Conservation (phyloP, 495 filamentous ascomycete genomes). For the Penicillium turbatum region DNA sequence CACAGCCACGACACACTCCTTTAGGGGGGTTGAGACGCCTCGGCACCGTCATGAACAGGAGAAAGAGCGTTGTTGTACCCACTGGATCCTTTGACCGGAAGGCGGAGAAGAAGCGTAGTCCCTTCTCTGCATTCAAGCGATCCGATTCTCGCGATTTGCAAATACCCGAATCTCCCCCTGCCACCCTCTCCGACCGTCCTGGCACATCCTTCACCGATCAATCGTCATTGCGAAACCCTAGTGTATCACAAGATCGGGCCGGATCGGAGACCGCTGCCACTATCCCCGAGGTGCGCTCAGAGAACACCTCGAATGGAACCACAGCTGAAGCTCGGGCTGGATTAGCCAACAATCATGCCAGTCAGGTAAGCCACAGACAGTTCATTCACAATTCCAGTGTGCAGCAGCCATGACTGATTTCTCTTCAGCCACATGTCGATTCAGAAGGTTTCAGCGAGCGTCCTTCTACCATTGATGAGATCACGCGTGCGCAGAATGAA, state of each 20-base stretch:
- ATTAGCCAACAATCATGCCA: constrained; percentile 16
- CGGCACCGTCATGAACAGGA: constrained; percentile 73
- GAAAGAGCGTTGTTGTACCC: constrained; percentile 45
- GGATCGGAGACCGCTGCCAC: constrained; percentile 17
- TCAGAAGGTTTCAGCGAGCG: constrained; percentile 66
- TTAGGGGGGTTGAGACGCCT: constrained; percentile 60
- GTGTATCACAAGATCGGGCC: constrained; percentile 30
- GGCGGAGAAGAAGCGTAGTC: constrained; percentile 49
- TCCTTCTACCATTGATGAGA: constrained; percentile 66
- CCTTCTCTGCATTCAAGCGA: constrained; percentile 52
- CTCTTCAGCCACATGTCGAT: constrained; percentile 45
- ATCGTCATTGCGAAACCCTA: constrained; percentile 30
- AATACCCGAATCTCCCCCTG: constrained; percentile 38
- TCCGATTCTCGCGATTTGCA: constrained; percentile 39
- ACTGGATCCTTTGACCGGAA: constrained; percentile 33
- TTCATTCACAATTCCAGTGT: background rate
- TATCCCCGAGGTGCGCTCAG: constrained; percentile 21
- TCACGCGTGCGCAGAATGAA: constrained; percentile 77
- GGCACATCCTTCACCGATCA: constrained; percentile 35
- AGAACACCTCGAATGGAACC: constrained; percentile 30
- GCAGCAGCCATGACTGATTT: constrained; percentile 2
- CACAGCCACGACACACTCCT: constrained; percentile 36
- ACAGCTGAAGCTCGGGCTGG: constrained; percentile 19
- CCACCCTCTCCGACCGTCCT: constrained; percentile 31
- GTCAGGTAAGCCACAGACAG: constrained; percentile 23